Evolutionary conservation across 2,329 filamentous ascomycete genomes (phyloP).

Genomic region (Dothistroma septosporum): DNA sequence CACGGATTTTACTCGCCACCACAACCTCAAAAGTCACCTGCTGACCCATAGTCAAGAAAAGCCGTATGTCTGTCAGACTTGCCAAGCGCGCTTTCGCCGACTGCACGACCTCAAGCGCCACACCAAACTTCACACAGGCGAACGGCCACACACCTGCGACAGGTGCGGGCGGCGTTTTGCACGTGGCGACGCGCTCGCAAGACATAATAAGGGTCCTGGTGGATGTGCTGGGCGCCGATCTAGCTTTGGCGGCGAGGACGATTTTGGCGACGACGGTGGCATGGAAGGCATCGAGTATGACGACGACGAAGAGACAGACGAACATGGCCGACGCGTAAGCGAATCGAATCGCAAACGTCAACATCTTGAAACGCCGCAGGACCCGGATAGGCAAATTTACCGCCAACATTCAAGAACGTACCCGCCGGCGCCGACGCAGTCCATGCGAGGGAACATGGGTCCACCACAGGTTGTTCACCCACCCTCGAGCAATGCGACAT

Average conservation of each 20-base stretch:
- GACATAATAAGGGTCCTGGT: slow-evolving; percentile 92
- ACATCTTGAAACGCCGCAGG: slow-evolving; percentile 59
- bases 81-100: slow-evolving; percentile 84
- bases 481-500: slow-evolving; percentile 30
- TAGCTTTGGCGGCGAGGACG: slow-evolving; percentile 78
- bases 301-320: slow-evolving; percentile 58
- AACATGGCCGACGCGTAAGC: slow-evolving; percentile 57
- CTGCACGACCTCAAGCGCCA: slow-evolving; percentile 95
- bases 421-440: slow-evolving; percentile 49
- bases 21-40: slow-evolving; percentile 95
- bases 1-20: slow-evolving; percentile 94
- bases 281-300: slow-evolving; percentile 62
- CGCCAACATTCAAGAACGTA: slow-evolving; percentile 71
- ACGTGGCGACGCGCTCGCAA: slow-evolving; percentile 85
- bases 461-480: slow-evolving; percentile 35
- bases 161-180: slow-evolving; percentile 95
- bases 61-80: slow-evolving; percentile 90
- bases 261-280: slow-evolving; percentile 46
- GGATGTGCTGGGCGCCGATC: slow-evolving; percentile 88
- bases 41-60: slow-evolving; percentile 98
- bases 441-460: slow-evolving; percentile 32
- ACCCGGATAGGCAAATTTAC: slow-evolving; percentile 53
- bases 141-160: slow-evolving; percentile 89
- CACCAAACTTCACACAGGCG: slow-evolving; percentile 92
- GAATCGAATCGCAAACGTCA: slow-evolving; percentile 71